Base-by-base conservation (phyloP, 345 rosid genomes). In the Ceriops decandra region DNA sequence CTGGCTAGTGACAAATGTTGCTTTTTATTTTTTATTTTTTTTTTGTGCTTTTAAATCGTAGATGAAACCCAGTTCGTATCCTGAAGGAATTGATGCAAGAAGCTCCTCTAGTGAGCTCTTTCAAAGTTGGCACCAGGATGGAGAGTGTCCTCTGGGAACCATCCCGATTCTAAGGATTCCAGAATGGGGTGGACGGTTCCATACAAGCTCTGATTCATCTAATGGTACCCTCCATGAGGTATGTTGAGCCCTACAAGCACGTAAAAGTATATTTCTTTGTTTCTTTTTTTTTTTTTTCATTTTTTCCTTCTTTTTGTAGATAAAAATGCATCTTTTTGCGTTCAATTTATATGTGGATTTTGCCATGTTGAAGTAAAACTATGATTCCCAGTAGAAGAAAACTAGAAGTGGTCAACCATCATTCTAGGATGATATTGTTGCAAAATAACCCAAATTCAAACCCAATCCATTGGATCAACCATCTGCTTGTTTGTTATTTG, bases 121-220 rank as follows among this genome's bases (percentile, higher is more conserved):
- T 22, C 77, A 80, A 67, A 35, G 17, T 15, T 72, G 77, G 74
- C 61, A 26, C 13, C 57, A 57, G 57, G 31, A 66, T 19, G 75
- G 68, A 33, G 13, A 69, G 63, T 80, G 83, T 31, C 80, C 80
- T 26, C 10, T 62, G 17, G 77, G 77, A 80, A 80, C 80, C 7
- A 67, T 76, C 22, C 78, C 80, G 15, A 67, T 76, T n/a, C 0
- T 21, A 59, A 80, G 76, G 73, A 22, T 73, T 33, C 8, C 36
- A 33, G 1, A 5, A 6, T 19, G 7, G 24, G 20, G 66, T 76
- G 73, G 73, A 28, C 73, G 20, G 8, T 32, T 53, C 26, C 17
- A 30, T 2, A 27, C 8, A 5, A 46, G 10, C 4, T 35, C 42
- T 35, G 11, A 1, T 35, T 35, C 27, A 17, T 6, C 69, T 32